A percentile compares a stretch with the other conserved stretches of the same genome.
These are phyloP conservation scores for Metschnikowia santaceciliae DNA, from an alignment of 805 yeast genomes.

Conservation along the genomic window DNA sequence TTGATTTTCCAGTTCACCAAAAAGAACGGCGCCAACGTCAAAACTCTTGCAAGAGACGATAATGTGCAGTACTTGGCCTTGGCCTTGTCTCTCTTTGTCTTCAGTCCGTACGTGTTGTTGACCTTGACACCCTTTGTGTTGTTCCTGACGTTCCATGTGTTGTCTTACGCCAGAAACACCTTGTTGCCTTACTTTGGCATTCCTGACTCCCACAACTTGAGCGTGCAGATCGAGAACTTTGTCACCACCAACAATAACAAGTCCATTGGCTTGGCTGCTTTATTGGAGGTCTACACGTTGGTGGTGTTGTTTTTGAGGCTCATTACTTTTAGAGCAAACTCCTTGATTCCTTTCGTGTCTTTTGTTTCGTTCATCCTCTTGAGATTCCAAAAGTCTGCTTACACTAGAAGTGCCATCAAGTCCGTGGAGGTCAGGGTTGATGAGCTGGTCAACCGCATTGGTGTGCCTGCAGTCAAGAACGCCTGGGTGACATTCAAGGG, in stretches of 20 bases:
- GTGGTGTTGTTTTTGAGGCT: conserved; percentile 46
- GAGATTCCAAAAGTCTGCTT: conserved; percentile 71
- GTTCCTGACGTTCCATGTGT: conserved; percentile 77
- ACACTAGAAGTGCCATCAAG: conserved; percentile 66
- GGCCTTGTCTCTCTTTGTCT: conserved; percentile 45
- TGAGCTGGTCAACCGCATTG: conserved; percentile 23
- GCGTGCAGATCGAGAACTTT: conserved; percentile 38
- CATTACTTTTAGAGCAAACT: conserved; percentile 56
- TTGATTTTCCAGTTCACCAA: conserved; percentile 56
- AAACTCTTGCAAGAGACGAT: conserved; percentile 44
- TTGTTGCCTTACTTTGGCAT: conserved; percentile 60
- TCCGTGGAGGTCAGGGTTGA: conserved; percentile 55
- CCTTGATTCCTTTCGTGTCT: conserved; percentile 53
- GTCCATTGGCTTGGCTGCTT: conserved; percentile 38
- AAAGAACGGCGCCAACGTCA: conserved; percentile 25
- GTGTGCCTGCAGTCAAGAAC: conserved; percentile 31
- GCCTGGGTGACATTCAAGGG: conserved; percentile 35
- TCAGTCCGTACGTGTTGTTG: conserved; percentile 57
- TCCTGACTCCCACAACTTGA: conserved; percentile 24
- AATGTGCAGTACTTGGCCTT: conserved; percentile 67
- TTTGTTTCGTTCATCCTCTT: conserved; percentile 66
- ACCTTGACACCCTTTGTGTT: conserved; percentile 70
- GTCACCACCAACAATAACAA: conserved; percentile 33
- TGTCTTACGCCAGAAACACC: conserved; percentile 63
- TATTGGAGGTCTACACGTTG: conserved; percentile 42